phyloP scores from a whole-genome alignment of 495 filamentous ascomycete genomes.

The Clavariopsis aquatica region DNA sequence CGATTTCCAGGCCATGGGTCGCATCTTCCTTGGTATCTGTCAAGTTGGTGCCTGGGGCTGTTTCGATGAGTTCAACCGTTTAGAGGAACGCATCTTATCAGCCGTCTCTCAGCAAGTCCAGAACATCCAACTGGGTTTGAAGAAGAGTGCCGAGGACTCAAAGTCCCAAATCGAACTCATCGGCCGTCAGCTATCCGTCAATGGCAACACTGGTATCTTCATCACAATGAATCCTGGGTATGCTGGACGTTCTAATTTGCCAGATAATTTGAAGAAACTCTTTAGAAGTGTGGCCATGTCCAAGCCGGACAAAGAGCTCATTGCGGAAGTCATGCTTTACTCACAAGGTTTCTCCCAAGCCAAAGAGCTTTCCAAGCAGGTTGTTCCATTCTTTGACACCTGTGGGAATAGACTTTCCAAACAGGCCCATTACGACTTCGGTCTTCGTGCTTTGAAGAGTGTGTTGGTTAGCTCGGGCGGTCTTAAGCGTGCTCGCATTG shows the following conservation, averaged over 20 bases:
- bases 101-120: conserved; percentile 98
- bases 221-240: conserved; percentile 99
- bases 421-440: conserved; percentile 99
- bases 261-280: conserved; percentile 98
- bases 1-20: conserved; percentile 99
- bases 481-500: conserved; percentile 80
- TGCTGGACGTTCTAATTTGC: conserved; percentile 94
- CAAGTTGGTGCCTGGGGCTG: conserved; percentile 99
- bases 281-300: conserved; percentile 99
- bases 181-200: conserved; percentile 82
- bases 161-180: conserved; percentile 90
- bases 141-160: conserved; percentile 72
- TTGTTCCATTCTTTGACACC: conserved; percentile 95
- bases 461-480: conserved; percentile 96
- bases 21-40: conserved; percentile 98
- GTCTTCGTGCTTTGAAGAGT: conserved; percentile 94
- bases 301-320: conserved; percentile 98
- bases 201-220: conserved; percentile 94
- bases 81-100: conserved; percentile 95
- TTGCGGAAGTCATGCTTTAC: conserved; percentile 99
- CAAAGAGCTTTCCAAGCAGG: conserved; percentile 87
- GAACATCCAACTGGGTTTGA: conserved; percentile 94
- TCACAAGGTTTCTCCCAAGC: conserved; percentile 98
- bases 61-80: conserved; percentile 98
- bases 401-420: conserved; percentile 81